These are phyloP conservation scores for Podaxis mareebaensis DNA, from an alignment of 768 basidiomycete genomes.

Conservation along the genomic window DNA sequence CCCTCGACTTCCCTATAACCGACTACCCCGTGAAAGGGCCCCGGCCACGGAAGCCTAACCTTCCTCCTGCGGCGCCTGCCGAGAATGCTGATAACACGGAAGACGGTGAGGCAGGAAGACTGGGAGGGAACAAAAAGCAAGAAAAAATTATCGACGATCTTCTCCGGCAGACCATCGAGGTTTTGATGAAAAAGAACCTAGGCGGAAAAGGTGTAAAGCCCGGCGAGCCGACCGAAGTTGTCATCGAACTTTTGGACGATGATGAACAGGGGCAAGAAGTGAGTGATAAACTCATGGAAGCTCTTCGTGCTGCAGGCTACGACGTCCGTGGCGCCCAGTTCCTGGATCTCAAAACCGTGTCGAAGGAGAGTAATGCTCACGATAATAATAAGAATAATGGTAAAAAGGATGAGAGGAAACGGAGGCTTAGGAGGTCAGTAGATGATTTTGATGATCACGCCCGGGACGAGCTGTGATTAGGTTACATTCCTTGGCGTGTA, in stretches of 20 bases:
- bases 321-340: slow-evolving; percentile 37
- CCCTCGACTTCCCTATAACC: slow-evolving; percentile 43
- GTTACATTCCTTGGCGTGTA: background rate
- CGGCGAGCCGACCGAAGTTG: slow-evolving; percentile 28
- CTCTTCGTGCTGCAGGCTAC: slow-evolving; percentile 53
- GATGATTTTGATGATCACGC: slow-evolving; percentile 7
- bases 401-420: slow-evolving; percentile 18
- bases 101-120: slow-evolving; percentile 16
- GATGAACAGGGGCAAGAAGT: slow-evolving; percentile 38
- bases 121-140: slow-evolving; percentile 20
- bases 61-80: slow-evolving; percentile 36
- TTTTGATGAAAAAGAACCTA: slow-evolving; percentile 30
- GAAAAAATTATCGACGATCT: slow-evolving; percentile 34
- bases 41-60: slow-evolving; percentile 45
- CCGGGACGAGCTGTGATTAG: slow-evolving; percentile 3
- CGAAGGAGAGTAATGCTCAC: slow-evolving; percentile 14
- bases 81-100: slow-evolving; percentile 1
- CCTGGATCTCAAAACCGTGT: background rate
- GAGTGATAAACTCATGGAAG: slow-evolving; percentile 47
- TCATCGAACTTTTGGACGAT: slow-evolving; percentile 50
- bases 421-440: slow-evolving; percentile 8
- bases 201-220: slow-evolving; percentile 16
- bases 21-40: slow-evolving; percentile 58
- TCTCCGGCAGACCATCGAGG: slow-evolving; percentile 40
- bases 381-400: slow-evolving; percentile 9